Evolutionary conservation across 139 green algal genomes (phyloP).

Genomic region (Volvox reticuliferus): DNA sequence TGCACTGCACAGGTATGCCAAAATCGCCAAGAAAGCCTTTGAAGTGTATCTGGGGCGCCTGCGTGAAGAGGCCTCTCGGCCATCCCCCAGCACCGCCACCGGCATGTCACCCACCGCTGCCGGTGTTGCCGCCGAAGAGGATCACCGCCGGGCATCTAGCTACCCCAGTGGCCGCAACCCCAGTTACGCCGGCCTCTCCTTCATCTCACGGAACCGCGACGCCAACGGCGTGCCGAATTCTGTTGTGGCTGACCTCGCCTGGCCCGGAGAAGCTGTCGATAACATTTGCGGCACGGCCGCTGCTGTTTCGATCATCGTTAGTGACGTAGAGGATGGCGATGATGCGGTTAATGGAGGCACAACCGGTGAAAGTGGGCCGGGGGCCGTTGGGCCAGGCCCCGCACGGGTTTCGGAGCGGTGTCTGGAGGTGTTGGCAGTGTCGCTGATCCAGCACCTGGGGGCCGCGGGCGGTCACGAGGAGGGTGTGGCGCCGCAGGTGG

Average conservation of each 20-base stretch:
- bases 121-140: neutral
- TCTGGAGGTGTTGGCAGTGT: constrained; percentile 49
- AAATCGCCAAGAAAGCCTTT: constrained; percentile 45
- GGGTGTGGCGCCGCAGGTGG: constrained; percentile 34
- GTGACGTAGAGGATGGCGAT: neutral
- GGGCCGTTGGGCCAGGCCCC: too few relatives aligned
- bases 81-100: neutral
- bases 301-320: neutral
- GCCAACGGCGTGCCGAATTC: neutral
- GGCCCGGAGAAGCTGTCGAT: neutral
- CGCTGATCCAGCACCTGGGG: constrained; percentile 54
- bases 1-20: constrained; percentile 1
- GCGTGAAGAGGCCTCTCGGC: neutral
- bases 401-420: constrained; percentile 16
- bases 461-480: constrained; percentile 25
- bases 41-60: constrained; percentile 28
- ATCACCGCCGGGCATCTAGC: constrained; percentile 1
- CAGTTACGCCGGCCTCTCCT: constrained; percentile 10
- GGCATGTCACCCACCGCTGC: neutral
- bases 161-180: constrained; percentile 3
- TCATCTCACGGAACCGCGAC: neutral
- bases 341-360: neutral
- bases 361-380: too few relatives aligned
- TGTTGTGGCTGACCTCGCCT: neutral
- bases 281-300: neutral